These are phyloP conservation scores for Yamadazyma diospyri DNA, from an alignment of 1,139 yeast species.

Conservation along the genomic window DNA sequence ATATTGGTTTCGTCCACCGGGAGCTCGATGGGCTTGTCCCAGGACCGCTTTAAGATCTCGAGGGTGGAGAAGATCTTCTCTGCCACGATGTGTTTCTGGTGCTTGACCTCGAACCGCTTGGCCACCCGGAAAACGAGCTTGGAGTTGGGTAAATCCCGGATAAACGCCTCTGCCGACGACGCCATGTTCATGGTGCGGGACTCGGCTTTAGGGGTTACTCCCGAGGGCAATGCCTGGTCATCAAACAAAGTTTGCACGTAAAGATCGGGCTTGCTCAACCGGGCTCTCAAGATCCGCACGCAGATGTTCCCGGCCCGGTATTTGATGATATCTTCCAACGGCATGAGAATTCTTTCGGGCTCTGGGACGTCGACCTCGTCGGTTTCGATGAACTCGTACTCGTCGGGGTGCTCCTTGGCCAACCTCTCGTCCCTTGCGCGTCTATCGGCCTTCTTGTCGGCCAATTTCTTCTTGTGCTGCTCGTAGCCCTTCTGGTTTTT, in stretches of 20 bases:
- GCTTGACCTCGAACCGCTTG: conserved; percentile 45
- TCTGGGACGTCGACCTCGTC: conserved; percentile 43
- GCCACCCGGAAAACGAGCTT: conserved; percentile 53
- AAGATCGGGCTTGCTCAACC: conserved; percentile 43
- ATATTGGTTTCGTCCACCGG: conserved; percentile 41
- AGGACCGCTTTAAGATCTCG: conserved; percentile 50
- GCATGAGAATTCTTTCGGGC: conserved; percentile 45
- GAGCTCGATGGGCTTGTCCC: conserved; percentile 43
- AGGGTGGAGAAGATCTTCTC: conserved; percentile 50
- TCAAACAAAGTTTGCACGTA: conserved; percentile 61
- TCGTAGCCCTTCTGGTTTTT: conserved; percentile 34
- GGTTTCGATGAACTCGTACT: conserved; percentile 63
- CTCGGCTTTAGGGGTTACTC: conserved; percentile 44
- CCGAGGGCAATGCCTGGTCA: conserved; percentile 59
- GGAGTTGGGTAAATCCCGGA: conserved; percentile 68
- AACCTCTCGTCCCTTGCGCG: conserved; percentile 42
- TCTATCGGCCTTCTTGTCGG: conserved; percentile 34
- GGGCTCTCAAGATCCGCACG: conserved; percentile 50
- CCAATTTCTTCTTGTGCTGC: conserved; percentile 23
- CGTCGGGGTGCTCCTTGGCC: conserved; percentile 55
- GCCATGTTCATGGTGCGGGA: conserved; percentile 35
- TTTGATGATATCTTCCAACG: conserved; percentile 50
- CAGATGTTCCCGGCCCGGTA: conserved; percentile 62
- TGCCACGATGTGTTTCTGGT: conserved; percentile 44
- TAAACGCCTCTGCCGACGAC: conserved; percentile 55